phyloP scores from a whole-genome alignment of 2,329 filamentous ascomycete genomes.

The Berkeleyomyces basicola region DNA sequence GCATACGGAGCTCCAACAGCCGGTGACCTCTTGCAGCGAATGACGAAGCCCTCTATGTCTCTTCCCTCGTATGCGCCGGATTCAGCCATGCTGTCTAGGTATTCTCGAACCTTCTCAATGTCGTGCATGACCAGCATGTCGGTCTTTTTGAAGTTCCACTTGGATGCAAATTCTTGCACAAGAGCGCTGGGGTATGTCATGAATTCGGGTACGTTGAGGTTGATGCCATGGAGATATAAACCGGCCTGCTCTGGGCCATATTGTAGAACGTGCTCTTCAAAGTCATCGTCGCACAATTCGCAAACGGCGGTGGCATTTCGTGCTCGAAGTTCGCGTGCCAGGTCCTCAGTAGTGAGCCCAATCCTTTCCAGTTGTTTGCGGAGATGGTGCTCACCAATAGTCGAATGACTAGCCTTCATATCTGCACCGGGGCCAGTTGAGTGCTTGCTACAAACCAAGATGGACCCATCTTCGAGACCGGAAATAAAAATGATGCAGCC shows the following conservation, averaged over 20 bases:
- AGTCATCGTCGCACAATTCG: slow-evolving; percentile 87
- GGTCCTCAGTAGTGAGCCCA: slow-evolving; percentile 61
- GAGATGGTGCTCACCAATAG: slow-evolving; percentile 66
- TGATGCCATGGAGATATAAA: slow-evolving; percentile 89
- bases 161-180: slow-evolving; percentile 79
- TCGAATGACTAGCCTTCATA: slow-evolving; percentile 60
- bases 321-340: slow-evolving; percentile 56
- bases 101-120: slow-evolving; percentile 54
- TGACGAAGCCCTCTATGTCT: slow-evolving; percentile 92
- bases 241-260: slow-evolving; percentile 73
- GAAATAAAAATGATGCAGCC: slow-evolving; percentile 99
- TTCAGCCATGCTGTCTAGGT: slow-evolving; percentile 72
- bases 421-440: slow-evolving; percentile 73
- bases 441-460: slow-evolving; percentile 98
- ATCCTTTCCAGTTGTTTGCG: slow-evolving; percentile 61
- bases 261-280: slow-evolving; percentile 91
- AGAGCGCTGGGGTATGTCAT: slow-evolving; percentile 65
- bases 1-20: slow-evolving; percentile 40
- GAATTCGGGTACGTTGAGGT: slow-evolving; percentile 87
- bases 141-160: slow-evolving; percentile 88
- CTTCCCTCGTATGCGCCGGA: slow-evolving; percentile 79
- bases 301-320: slow-evolving; percentile 91
- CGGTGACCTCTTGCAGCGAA: slow-evolving; percentile 62
- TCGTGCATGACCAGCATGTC: slow-evolving; percentile 64
- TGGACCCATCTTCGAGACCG: slow-evolving; percentile 71